Evolutionary conservation across 225 moss, liverwort and hornwort species (phyloP).

Genomic region (Neckera pumila): DNA sequence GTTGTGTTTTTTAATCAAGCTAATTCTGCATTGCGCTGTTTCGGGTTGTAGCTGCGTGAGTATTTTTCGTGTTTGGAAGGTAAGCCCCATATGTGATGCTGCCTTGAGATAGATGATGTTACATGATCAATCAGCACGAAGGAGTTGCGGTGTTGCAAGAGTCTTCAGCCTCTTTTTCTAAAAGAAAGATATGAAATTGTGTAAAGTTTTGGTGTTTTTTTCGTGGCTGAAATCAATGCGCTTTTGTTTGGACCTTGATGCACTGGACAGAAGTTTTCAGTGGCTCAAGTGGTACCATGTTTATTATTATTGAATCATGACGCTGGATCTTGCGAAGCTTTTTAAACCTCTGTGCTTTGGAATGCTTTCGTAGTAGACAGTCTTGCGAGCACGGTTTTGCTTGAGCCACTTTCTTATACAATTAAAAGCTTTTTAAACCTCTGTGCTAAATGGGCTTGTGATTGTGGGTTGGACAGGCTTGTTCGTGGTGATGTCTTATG

Average conservation of each 20-base stretch:
- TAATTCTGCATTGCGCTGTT: background rate
- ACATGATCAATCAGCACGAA: background rate
- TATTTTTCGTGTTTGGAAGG: background rate
- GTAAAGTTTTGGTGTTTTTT: background rate
- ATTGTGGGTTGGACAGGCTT: slow-evolving; percentile 39
- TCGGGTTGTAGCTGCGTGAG: background rate
- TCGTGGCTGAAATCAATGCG: background rate
- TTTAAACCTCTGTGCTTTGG: background rate
- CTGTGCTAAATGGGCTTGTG: background rate
- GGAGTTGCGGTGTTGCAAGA: background rate
- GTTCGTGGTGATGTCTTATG: slow-evolving; percentile 88
- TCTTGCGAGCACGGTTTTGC: background rate
- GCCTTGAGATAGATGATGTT: background rate
- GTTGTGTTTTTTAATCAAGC: background rate
- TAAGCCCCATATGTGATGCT: background rate
- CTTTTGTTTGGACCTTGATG: background rate
- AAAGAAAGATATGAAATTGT: background rate
- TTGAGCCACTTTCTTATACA: background rate
- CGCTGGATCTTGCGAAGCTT: background rate
- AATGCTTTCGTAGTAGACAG: background rate
- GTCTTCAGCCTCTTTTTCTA: background rate
- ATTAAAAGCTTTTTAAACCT: too few species aligned
- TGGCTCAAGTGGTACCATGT: background rate
- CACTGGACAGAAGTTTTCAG: background rate
- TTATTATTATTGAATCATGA: background rate